Evolutionary conservation across 345 rosid genomes (phyloP).

Genomic region (Geranium brycei): DNA sequence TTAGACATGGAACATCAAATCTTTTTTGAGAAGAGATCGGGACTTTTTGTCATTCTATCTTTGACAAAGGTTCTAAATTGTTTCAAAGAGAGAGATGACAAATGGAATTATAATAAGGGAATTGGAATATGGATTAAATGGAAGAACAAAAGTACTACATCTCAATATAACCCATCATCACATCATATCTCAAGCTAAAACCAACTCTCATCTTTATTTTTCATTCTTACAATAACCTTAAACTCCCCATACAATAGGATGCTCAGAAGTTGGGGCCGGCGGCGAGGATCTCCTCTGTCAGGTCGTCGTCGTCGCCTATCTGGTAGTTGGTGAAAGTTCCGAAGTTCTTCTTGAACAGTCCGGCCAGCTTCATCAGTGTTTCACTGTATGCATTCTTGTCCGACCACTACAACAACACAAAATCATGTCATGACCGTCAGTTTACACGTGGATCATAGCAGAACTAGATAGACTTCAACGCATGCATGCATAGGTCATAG

Average conservation of each 20-base stretch:
- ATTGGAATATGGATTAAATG: not conserved
- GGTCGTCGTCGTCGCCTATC: slow-evolving; percentile 67
- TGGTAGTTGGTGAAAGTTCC: slow-evolving; percentile 57
- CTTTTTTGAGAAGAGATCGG: too few species aligned
- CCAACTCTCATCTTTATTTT: not conserved
- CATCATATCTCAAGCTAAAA: not conserved
- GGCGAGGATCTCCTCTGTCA: slow-evolving; percentile 65
- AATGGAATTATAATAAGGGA: too few species aligned
- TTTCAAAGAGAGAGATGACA: too few species aligned
- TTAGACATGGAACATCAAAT: too few species aligned
- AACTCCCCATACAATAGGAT: not conserved
- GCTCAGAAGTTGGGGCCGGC: slow-evolving; percentile 69
- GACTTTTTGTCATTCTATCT: too few species aligned
- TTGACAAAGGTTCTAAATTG: too few species aligned
- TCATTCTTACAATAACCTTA: not conserved
- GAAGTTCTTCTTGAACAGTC: slow-evolving; percentile 73
- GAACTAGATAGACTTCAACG: too few species aligned
- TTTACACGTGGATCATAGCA: too few species aligned
- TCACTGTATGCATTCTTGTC: slow-evolving; percentile 71
- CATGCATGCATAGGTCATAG: too few species aligned
- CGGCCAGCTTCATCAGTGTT: slow-evolving; percentile 70
- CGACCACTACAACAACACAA: slow-evolving; percentile 43
- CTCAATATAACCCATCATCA: not conserved
- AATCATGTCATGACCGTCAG: too few species aligned
- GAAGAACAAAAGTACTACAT: not conserved